Percentiles rank a stretch among this genome's conserved stretches.
phyloP scores from a whole-genome alignment of 208 protist species.

The Trypanosoma rangeli region DNA sequence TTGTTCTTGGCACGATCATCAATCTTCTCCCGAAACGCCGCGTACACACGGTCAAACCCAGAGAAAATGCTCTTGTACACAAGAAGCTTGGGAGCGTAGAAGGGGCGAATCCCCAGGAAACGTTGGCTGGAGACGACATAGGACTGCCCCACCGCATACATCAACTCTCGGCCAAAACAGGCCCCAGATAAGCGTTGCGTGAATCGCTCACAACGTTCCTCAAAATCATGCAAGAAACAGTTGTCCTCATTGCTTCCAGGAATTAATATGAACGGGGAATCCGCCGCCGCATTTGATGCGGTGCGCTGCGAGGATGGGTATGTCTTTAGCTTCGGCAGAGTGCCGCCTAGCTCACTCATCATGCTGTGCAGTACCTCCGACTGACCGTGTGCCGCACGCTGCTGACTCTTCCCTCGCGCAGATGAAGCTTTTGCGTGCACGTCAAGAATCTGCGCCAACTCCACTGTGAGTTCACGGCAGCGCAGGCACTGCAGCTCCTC shows the following conservation, averaged over 20 bases:
- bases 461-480: conserved; percentile 56
- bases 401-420: background rate
- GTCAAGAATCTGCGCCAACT: conserved; percentile 72
- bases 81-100: conserved; percentile 79
- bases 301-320: conserved; percentile 3
- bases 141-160: conserved; percentile 74
- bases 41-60: conserved; percentile 61
- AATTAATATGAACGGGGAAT: conserved; percentile 41
- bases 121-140: conserved; percentile 79
- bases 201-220: conserved; percentile 67
- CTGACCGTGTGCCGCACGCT: background rate
- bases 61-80: conserved; percentile 62
- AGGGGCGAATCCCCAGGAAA: conserved; percentile 74
- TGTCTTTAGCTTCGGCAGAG: background rate
- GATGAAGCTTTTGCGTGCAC: conserved; percentile 62
- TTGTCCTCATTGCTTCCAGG: conserved; percentile 69
- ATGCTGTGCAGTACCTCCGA: conserved; percentile 38
- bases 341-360: conserved; percentile 43
- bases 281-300: background rate
- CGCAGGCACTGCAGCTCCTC: conserved; percentile 84
- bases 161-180: conserved; percentile 78
- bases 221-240: conserved; percentile 77
- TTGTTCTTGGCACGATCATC: conserved; percentile 20
- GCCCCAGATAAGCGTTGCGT: conserved; percentile 53
- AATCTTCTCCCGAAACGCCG: conserved; percentile 50